Percentiles rank a stretch among this genome's conserved stretches.
These are phyloP conservation scores for Nematodospora anomalae DNA, from an alignment of 1,139 yeast species.

Conservation along the genomic window DNA sequence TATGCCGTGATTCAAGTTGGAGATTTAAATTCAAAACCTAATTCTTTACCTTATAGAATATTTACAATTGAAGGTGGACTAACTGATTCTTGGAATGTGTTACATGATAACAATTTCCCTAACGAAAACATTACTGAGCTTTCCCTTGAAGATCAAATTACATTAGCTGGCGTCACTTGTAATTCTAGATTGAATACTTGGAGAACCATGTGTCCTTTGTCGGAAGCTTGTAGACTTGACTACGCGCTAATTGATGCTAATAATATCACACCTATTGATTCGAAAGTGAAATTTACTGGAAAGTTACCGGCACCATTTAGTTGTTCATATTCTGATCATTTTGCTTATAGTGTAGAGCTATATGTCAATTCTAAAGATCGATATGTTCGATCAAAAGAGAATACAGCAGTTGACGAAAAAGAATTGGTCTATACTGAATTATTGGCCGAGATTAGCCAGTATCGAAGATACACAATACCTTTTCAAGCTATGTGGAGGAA, in stretches of 20 bases:
- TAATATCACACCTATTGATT: conserved; percentile 52
- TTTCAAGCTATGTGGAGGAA: conserved; percentile 68
- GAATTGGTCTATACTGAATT: conserved; percentile 56
- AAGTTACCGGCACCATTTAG: conserved; percentile 55
- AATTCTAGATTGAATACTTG: conserved; percentile 86
- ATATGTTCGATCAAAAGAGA: conserved; percentile 11
- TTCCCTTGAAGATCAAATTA: conserved; percentile 67
- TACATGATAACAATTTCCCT: conserved; percentile 41
- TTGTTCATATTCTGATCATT: conserved; percentile 85
- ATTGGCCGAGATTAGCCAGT: conserved; percentile 52
- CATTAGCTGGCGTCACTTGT: conserved; percentile 81
- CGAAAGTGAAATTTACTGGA: conserved; percentile 74
- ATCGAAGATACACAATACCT: conserved; percentile 52
- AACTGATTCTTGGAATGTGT: conserved; percentile 79
- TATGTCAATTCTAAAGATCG: conserved; percentile 15
- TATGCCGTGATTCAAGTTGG: conserved; percentile 89
- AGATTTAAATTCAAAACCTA: conserved; percentile 87
- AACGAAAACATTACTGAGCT: conserved; percentile 46
- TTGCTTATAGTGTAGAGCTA: conserved; percentile 73
- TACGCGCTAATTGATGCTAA: conserved; percentile 75
- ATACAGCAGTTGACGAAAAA: conserved; percentile 15
- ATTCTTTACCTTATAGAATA: conserved; percentile 75
- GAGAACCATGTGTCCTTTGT: conserved; percentile 60
- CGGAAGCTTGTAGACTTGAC: conserved; percentile 88
- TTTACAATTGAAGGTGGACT: conserved; percentile 70